Conservation (phyloP, 352 stramenopile genomes). For the Pythium sukuiense region DNA sequence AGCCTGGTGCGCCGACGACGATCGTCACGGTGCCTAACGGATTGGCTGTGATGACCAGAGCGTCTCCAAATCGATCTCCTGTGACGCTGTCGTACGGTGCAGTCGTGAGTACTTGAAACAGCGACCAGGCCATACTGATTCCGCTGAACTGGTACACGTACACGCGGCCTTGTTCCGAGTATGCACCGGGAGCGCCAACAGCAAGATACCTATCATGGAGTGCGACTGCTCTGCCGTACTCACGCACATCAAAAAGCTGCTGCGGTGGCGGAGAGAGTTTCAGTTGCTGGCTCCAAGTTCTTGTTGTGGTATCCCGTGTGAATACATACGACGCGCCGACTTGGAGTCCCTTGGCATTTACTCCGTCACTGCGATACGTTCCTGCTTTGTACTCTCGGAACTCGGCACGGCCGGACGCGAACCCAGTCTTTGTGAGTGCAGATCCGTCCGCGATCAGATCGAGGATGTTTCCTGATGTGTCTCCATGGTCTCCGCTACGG, state of each 20-base stretch:
- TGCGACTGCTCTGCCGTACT: slow-evolving; percentile 57
- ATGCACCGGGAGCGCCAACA: slow-evolving; percentile 61
- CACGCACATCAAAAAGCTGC: slow-evolving; percentile 43
- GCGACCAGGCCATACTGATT: slow-evolving; percentile 36
- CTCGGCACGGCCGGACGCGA: slow-evolving; percentile 28
- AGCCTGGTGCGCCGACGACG: slow-evolving; percentile 69
- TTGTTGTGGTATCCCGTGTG: slow-evolving; percentile 25
- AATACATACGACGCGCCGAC: slow-evolving; percentile 78
- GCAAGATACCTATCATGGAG: slow-evolving; percentile 53
- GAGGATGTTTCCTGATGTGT: slow-evolving; percentile 54
- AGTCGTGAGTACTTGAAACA: slow-evolving; percentile 68
- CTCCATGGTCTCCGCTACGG: slow-evolving; percentile 54
- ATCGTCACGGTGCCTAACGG: slow-evolving; percentile 43
- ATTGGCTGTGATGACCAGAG: slow-evolving; percentile 60
- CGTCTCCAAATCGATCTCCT: slow-evolving; percentile 73
- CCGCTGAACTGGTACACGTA: slow-evolving; percentile 78
- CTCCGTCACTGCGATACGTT: slow-evolving; percentile 61
- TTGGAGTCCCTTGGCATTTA: slow-evolving; percentile 60
- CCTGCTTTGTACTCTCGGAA: slow-evolving; percentile 58
- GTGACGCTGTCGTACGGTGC: slow-evolving; percentile 40
- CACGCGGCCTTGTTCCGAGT: slow-evolving; percentile 54
- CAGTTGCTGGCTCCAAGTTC: slow-evolving; percentile 51
- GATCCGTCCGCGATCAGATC: slow-evolving; percentile 53
- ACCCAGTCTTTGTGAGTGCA: slow-evolving; percentile 39
- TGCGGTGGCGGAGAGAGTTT: slow-evolving; percentile 54